Conservation (phyloP, 1,284 basidiomycete species). For the Microbotryomycetes sp. region DNA sequence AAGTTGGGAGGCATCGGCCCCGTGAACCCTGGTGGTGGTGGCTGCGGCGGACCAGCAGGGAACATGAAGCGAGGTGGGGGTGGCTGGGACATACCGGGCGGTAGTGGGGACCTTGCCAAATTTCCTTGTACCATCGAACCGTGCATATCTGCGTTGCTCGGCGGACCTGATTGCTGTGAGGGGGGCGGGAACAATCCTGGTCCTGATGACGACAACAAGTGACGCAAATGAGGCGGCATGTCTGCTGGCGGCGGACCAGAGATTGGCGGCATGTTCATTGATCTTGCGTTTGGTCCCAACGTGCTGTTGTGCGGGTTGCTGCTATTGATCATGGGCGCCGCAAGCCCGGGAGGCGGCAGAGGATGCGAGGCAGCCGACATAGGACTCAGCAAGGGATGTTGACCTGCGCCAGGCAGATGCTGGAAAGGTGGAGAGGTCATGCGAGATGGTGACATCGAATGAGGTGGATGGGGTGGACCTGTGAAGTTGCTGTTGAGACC, state of each 20-base stretch:
- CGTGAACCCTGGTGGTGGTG: background rate
- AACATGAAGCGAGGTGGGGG: slow-evolving; percentile 1
- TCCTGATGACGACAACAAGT: background rate
- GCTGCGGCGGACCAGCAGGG: slow-evolving; percentile 1
- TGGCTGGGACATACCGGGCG: slow-evolving; percentile 7
- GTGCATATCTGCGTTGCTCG: background rate
- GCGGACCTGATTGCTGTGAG: background rate
- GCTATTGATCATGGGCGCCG: background rate
- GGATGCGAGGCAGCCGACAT: background rate
- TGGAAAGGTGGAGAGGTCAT: background rate
- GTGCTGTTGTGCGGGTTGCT: too few relatives aligned
- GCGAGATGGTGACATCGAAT: background rate
- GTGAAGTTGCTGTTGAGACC: too few relatives aligned
- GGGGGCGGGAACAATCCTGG: background rate
- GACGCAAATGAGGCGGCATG: background rate
- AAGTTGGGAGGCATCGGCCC: background rate
- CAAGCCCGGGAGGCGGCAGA: background rate
- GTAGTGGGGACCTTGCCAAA: background rate
- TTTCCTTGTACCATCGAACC: background rate
- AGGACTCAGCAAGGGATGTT: background rate
- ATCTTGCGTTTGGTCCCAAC: too few relatives aligned
- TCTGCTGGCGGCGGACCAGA: background rate
- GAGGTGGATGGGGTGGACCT: too few relatives aligned
- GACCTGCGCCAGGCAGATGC: background rate
- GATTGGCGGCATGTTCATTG: background rate